Conservation (phyloP, 1,139 yeast genomes). For the Saccharomycopsis phalli region DNA sequence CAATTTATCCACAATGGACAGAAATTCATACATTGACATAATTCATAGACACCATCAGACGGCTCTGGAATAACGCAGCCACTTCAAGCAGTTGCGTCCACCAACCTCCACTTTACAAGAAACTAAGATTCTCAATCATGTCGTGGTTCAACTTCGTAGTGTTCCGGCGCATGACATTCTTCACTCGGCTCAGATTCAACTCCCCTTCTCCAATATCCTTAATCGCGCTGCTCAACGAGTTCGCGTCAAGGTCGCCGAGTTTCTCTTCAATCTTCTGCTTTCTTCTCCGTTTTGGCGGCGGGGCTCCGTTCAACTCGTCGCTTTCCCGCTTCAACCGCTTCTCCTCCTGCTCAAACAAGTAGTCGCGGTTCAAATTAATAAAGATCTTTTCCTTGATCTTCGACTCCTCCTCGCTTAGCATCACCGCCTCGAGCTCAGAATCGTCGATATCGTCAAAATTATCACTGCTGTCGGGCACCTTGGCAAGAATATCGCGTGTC, state of each 20-base stretch:
- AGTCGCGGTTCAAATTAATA: slow-evolving; percentile 85
- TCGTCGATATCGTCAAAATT: slow-evolving; percentile 75
- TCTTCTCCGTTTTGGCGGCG: slow-evolving; percentile 40
- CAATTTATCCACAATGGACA: too few species aligned
- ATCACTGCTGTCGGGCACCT: slow-evolving; percentile 51
- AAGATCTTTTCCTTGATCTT: slow-evolving; percentile 69
- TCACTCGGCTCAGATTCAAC: not conserved
- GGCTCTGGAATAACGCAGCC: too few species aligned
- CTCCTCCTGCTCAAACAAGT: slow-evolving; percentile 73
- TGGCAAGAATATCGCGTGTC: slow-evolving; percentile 42
- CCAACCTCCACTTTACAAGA: too few species aligned
- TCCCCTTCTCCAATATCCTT: slow-evolving; percentile 7
- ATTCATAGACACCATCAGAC: too few species aligned
- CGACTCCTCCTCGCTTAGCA: slow-evolving; percentile 61
- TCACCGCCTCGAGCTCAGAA: slow-evolving; percentile 53
- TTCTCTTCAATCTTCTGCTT: slow-evolving; percentile 24
- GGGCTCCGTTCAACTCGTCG: slow-evolving; percentile 72
- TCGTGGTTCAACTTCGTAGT: slow-evolving; percentile 15
- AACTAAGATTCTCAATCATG: slow-evolving; percentile 16
- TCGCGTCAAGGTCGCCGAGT: slow-evolving; percentile 2
- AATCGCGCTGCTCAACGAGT: slow-evolving; percentile 5
- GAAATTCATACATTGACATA: too few species aligned
- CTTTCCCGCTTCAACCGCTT: slow-evolving; percentile 80
- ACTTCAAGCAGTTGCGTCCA: too few species aligned
- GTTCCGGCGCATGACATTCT: not conserved